Base-by-base conservation (phyloP, 768 basidiomycete species). In the Aureoboletus auriporus region DNA sequence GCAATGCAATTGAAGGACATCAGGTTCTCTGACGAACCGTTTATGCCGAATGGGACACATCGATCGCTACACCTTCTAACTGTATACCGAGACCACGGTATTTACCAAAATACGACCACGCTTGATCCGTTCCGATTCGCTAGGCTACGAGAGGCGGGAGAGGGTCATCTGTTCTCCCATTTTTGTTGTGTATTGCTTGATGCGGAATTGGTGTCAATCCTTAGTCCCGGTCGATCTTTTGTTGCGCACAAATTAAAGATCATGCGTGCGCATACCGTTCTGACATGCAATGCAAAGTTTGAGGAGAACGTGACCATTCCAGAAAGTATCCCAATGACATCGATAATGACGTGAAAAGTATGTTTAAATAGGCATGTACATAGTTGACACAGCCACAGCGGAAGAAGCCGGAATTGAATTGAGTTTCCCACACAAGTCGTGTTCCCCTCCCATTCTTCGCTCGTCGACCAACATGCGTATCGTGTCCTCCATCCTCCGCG, bases 401-500 rank as follows among this genome's bases (percentile, higher is more conserved):
- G 59, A 48, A 6, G 45, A 31, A 55, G 17, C 41, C 59, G 59
- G 59, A 42, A 49, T 49, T 29, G 46, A 30, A 28, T 36, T 12
- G 45, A 40, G 23, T 39, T 57, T 61, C 39, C 47, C 59, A 56
- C 48, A n/a, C 11, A 23, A 9, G 2, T n/a, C 27, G 4, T 39
- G 30, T 43, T 27, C 34, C n/a, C n/a, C 30, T 39, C 1, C 20
- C 14, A 30, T 49, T 44, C 44, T 26, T 43, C 36, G 33, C 12
- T 41, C 59, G 20, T 42, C 51, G 50, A 59, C 61, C 60, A 73
- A 54, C 60, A 81, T 85, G 82, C 80, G 77, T 63, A 67, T 83
- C 61, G 61, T 85, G 61, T 72, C 82, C 70, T 74, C 77, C 67
- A 71, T 79, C 67, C 74, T 88, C 64, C 84, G 85, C 57, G 75